Base-by-base conservation (phyloP, 108 stramenopile species). In the Phaeodactylum tricornutum region DNA sequence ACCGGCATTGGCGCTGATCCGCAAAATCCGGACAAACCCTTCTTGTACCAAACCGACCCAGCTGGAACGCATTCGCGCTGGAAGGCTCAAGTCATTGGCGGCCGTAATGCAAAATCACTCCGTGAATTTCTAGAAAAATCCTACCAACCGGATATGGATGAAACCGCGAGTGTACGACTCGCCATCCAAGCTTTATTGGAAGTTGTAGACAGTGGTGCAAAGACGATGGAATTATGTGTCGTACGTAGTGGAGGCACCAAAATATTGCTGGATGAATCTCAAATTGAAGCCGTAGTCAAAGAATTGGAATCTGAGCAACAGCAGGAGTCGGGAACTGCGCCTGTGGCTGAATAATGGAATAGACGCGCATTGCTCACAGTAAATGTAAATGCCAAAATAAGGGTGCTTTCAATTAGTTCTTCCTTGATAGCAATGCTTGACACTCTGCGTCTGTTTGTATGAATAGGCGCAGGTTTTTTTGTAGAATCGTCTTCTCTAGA, bases 11-110 rank as follows among this genome's bases (percentile, higher is more conserved):
- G 69, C 37, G 79, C 74, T 42, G 82, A 84, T 38, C 64, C 68
- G 29, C 48, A 49, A 11, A 61, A 62, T 34, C 54, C 53, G 29
- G 73, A 72, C 17, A 62, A 69, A 23, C 92, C 93, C 15, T 71
- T 79, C 48, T 59, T 95, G 52, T 97, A 88, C 60, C 87, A 96
- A 63, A 98, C 96, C 21, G 99, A 99, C 67, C 99, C 99, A 12
- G 92, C 94, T 14, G 99, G 99, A 31, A 97, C 96, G n/a, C 95
- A 96, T 59, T 80, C 72, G 31, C 72, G 79, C 15, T 99, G 99
- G 99, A 97, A 96, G 86, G 97, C 97, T 5, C 93, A 97, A 55
- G 95, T 95, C 40, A 89, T 97, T 55, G 99, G 97, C 23, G 97
- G 97, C 31, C 73, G 87, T 34, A 97, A 96, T 72, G 77, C 85